Evolutionary conservation across 805 yeast genomes (phyloP).

Genomic region (Spathaspora arborariae): DNA sequence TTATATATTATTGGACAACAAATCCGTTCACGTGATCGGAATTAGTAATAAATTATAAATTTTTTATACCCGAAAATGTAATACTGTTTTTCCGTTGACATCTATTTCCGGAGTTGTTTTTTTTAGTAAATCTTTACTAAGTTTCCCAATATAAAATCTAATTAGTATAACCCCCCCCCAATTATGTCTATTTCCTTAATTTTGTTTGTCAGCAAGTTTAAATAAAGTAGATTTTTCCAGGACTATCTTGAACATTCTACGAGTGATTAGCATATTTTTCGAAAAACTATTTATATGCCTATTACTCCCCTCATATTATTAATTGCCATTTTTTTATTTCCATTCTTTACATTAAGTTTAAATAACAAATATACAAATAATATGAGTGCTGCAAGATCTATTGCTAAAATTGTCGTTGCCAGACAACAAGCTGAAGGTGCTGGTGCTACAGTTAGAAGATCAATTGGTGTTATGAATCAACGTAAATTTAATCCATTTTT

Average conservation of each 20-base stretch:
- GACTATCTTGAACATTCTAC: background rate
- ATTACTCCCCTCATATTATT: slow-evolving; percentile 1
- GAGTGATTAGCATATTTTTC: background rate
- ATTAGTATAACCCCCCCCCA: background rate
- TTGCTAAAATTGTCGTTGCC: slow-evolving; percentile 40
- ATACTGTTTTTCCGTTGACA: background rate
- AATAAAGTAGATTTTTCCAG: background rate
- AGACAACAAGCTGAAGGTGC: slow-evolving; percentile 78
- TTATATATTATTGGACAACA: background rate
- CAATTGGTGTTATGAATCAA: slow-evolving; percentile 65
- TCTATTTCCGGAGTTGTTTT: background rate
- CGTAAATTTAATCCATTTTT: slow-evolving; percentile 80
- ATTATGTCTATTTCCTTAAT: background rate
- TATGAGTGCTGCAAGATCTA: slow-evolving; percentile 24
- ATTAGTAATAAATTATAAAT: background rate
- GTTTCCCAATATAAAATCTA: background rate
- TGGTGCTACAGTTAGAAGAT: slow-evolving; percentile 82
- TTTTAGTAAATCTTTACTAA: slow-evolving; percentile 4
- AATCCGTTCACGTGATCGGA: background rate
- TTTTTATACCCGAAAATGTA: too few species aligned
- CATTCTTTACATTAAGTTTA: background rate
- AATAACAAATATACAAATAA: slow-evolving; percentile 2
- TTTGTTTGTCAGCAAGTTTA: background rate
- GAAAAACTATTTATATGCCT: slow-evolving; percentile 8
- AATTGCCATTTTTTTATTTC: slow-evolving; percentile 4